Evolutionary conservation across 2,329 filamentous ascomycete species (phyloP), one percentile per base, ranked within the genome.

Genomic region (Escovopsis sp.): DNA sequence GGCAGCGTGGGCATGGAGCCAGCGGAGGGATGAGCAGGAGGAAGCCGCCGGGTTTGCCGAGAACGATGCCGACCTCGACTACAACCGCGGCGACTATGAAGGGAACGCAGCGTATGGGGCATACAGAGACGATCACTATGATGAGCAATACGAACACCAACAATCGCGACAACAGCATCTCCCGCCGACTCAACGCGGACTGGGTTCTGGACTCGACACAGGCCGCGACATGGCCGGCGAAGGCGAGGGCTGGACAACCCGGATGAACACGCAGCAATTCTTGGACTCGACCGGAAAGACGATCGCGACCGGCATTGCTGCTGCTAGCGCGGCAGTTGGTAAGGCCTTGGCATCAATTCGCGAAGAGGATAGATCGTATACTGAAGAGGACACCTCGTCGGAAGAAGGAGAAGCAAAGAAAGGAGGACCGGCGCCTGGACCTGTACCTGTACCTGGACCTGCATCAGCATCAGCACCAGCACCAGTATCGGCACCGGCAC

Each of bases 1-100:
- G 38, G 88, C 81, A 40, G 86, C 86, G 43, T 96, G 89, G 89
- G 77, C 88, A 46, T 94, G 87, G 87, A 93, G 83, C 59, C 87
- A 94, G 64, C 81, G 85, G 54, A 76, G 72, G 54, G 80, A 84
- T 50, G 74, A 80, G 44, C 80, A 85, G 41, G 80, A 87, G 25
- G 73, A 78, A 41, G 79, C 85, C 34, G 20, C 20, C 20, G 20
- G 20, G 20, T 20, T 20, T 20, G 72, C 76, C 39, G 73, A 77
- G 41, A 65, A 67, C 42, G 64, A 66, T 52, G 67, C 68, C 42
- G 67, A 68, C 46, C 59, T 69, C 47, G 66, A 67, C 57, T 65
- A 65, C 48, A 60, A 59, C 44, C 58, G 58, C 47, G 58, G 70
- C 44, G 70, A 74, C 51, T 72, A 74, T 42, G 67, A 70, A 47